Evolutionary conservation across 2,329 filamentous ascomycete species (phyloP).

Genomic region (Xylaria sp.): DNA sequence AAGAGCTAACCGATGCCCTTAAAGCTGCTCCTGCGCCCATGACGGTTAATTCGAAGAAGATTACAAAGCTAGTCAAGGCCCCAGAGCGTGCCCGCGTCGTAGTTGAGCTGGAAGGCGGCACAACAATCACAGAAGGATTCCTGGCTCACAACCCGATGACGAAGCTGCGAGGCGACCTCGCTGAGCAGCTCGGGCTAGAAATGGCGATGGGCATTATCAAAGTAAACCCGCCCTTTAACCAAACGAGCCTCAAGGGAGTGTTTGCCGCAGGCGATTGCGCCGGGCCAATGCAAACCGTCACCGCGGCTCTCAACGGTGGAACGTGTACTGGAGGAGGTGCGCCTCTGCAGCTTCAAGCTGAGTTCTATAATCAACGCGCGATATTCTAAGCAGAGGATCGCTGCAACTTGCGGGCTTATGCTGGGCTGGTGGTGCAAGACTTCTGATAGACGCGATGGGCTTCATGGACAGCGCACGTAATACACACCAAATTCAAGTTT

Average conservation of each 20-base stretch:
- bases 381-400: slow-evolving; percentile 3
- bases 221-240: slow-evolving; percentile 30
- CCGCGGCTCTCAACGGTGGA: slow-evolving; percentile 12
- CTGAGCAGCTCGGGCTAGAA: slow-evolving; percentile 35
- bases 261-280: slow-evolving; percentile 37
- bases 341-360: slow-evolving; percentile 21
- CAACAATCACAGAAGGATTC: slow-evolving; percentile 23
- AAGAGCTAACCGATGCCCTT: slow-evolving; percentile 18
- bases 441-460: no score
- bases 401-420: no score
- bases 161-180: slow-evolving; percentile 25
- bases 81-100: slow-evolving; percentile 12
- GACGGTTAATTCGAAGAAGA: slow-evolving; percentile 26
- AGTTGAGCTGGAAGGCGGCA: slow-evolving; percentile 21
- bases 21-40: slow-evolving; percentile 26
- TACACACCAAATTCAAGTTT: no score
- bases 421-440: no score
- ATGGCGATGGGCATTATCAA: slow-evolving; percentile 17
- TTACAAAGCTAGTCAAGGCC: slow-evolving; percentile 23
- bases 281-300: slow-evolving; percentile 18
- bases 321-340: slow-evolving; percentile 24
- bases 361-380: slow-evolving; percentile 19
- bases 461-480: no score
- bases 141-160: slow-evolving; percentile 35
- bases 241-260: slow-evolving; percentile 34